Percentiles rank a stretch among this genome's conserved stretches.
phyloP scores from a whole-genome alignment of 2,329 filamentous ascomycete species.

The Epichloe glyceriae region DNA sequence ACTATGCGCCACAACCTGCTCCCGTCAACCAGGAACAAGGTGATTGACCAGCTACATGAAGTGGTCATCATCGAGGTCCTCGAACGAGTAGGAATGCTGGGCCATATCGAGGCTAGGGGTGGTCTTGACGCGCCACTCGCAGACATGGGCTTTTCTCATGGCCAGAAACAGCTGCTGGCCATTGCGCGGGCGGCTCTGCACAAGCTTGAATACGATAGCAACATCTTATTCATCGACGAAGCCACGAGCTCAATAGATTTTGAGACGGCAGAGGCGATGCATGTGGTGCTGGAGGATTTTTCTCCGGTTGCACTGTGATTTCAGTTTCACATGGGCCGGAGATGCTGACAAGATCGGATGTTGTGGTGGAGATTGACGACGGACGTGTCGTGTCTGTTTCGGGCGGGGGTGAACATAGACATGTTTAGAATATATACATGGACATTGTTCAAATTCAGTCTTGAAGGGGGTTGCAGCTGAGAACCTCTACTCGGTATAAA shows the following conservation, averaged over 20 bases:
- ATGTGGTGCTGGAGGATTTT: neutral
- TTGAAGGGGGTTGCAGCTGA: no score
- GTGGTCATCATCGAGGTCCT: conserved; percentile 2
- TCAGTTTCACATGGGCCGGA: neutral
- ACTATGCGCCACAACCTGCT: conserved; percentile 6
- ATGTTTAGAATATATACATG: no score
- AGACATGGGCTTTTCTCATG: conserved; percentile 6
- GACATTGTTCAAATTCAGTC: no score
- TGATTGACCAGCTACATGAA: neutral
- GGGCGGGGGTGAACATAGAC: no score
- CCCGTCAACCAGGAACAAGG: neutral
- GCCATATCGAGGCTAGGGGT: conserved; percentile 2
- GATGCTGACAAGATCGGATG: neutral
- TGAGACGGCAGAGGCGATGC: conserved; percentile 1
- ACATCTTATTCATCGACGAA: neutral
- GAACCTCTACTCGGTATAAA: no score
- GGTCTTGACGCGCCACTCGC: conserved; percentile 7
- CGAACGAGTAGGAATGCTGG: conserved; percentile 6
- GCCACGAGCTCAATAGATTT: neutral
- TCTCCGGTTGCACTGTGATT: neutral
- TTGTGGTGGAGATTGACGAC: neutral
- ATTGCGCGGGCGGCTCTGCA: conserved; percentile 7
- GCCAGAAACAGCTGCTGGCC: conserved; percentile 10
- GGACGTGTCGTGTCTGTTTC: neutral
- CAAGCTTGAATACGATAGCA: neutral